These are phyloP conservation scores for Aspergillus egyptiacus DNA, from an alignment of 495 filamentous ascomycete species.

Conservation along the genomic window DNA sequence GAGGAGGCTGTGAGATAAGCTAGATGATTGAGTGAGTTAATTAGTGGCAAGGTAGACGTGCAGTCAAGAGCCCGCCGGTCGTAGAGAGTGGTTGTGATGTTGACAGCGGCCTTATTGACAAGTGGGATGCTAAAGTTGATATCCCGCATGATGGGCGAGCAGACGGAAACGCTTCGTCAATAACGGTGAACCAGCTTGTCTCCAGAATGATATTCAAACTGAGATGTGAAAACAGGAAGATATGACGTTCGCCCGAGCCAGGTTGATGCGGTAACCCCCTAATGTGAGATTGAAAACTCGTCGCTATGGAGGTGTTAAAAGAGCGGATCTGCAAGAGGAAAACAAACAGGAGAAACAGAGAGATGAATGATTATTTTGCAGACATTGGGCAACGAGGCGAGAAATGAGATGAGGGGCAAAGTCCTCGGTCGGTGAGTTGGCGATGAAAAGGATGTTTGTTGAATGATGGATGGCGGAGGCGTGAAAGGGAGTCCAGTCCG, in stretches of 20 bases:
- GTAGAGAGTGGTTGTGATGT: conserved; percentile 97
- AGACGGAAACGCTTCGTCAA: not conserved
- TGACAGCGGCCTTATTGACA: conserved; percentile 99
- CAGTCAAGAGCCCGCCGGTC: conserved; percentile 96
- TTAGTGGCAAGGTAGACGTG: conserved; percentile 92
- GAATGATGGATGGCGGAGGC: conserved; percentile 10
- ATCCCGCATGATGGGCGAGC: conserved; percentile 73
- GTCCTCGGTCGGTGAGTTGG: conserved; percentile 8
- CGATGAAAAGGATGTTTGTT: conserved; percentile 10
- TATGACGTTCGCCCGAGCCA: not conserved
- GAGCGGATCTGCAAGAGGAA: not conserved
- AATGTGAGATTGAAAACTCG: conserved; percentile 15
- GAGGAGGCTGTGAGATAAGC: conserved; percentile 98
- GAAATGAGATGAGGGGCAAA: not conserved
- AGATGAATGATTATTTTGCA: conserved; percentile 9
- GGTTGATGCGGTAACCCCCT: conserved; percentile 13
- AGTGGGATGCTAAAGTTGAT: conserved; percentile 99
- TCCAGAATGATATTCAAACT: not conserved
- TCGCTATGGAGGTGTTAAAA: conserved; percentile 2
- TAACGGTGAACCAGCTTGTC: not conserved
- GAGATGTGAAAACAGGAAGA: not conserved
- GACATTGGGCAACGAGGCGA: conserved; percentile 11
- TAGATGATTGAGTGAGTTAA: conserved; percentile 97
- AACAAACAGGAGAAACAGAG: not conserved
- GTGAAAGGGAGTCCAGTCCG: conserved; percentile 18